Percentiles rank a stretch among this genome's conserved stretches.
phyloP scores from a whole-genome alignment of 2,329 filamentous ascomycete species.

The Alternaria rosae region DNA sequence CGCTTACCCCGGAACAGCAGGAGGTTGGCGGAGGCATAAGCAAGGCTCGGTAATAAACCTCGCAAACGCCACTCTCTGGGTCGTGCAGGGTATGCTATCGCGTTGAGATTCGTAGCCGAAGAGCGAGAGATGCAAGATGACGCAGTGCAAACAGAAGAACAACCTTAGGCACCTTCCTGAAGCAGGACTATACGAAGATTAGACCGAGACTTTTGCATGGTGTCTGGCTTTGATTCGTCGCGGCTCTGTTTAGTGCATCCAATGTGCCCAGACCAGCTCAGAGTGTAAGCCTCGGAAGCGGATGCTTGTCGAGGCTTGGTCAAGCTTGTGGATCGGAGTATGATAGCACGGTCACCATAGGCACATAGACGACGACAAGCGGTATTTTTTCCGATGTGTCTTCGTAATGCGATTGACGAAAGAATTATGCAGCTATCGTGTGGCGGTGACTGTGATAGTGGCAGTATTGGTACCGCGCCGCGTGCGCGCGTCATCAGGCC shows the following conservation, averaged over 20 bases:
- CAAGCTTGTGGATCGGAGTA: background rate
- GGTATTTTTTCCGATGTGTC: background rate
- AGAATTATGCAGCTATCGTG: background rate
- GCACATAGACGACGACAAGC: background rate
- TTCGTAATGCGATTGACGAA: background rate
- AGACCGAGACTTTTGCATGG: background rate
- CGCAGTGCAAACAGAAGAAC: slow-evolving; percentile 6
- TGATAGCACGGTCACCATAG: background rate
- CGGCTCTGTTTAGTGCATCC: slow-evolving; percentile 4
- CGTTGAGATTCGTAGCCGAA: slow-evolving; percentile 3
- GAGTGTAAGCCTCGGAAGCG: slow-evolving; percentile 20
- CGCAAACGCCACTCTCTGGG: slow-evolving; percentile 1
- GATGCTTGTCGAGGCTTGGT: slow-evolving; percentile 30
- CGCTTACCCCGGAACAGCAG: slow-evolving; percentile 31
- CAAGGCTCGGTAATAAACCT: slow-evolving; percentile 1
- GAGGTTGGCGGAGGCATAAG: slow-evolving; percentile 7
- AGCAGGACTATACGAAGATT: slow-evolving; percentile 6
- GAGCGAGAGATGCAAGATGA: slow-evolving; percentile 13
- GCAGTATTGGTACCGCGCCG: background rate
- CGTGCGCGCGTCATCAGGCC: background rate
- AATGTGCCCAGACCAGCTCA: background rate
- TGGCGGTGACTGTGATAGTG: background rate
- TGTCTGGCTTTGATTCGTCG: slow-evolving; percentile 10
- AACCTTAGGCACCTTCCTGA: slow-evolving; percentile 24
- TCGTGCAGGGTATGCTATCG: slow-evolving; percentile 7